A percentile compares a stretch with the other conserved stretches of the same genome.
Conservation (phyloP, 768 basidiomycete genomes). For the Sarcomyxa edulis region DNA sequence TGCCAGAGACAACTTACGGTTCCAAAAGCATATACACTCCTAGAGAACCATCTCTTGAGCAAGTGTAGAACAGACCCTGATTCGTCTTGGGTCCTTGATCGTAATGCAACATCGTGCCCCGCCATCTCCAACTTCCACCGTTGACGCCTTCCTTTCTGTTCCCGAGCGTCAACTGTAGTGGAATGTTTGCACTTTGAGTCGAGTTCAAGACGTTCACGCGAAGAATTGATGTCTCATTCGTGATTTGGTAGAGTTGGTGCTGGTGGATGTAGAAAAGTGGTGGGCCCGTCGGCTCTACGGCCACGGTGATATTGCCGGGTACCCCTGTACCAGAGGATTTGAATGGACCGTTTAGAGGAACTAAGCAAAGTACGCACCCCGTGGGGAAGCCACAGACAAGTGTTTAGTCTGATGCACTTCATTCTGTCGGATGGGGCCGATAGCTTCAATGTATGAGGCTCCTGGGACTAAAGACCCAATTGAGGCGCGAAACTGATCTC, state of each 20-base stretch:
- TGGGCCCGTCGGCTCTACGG: constrained; percentile 26
- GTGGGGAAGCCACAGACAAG: constrained; percentile 19
- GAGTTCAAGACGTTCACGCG: constrained; percentile 51
- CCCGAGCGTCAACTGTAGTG: constrained; percentile 43
- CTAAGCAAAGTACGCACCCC: constrained; percentile 19
- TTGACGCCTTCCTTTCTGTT: constrained; percentile 30
- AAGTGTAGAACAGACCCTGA: constrained; percentile 40
- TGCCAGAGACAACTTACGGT: constrained; percentile 30
- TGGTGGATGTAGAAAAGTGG: constrained; percentile 51
- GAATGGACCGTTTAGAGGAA: neutral
- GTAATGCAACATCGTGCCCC: constrained; percentile 50
- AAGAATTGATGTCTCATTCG: constrained; percentile 51
- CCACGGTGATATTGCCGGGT: constrained; percentile 44
- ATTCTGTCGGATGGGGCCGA: constrained; percentile 18
- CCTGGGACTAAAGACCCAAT: constrained; percentile 38
- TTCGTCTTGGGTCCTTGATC: constrained; percentile 36
- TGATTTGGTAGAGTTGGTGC: constrained; percentile 45
- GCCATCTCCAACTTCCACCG: constrained; percentile 49
- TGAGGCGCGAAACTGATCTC: constrained; percentile 25
- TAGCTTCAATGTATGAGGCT: constrained; percentile 33
- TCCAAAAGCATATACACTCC: constrained; percentile 47
- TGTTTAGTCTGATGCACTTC: constrained; percentile 23
- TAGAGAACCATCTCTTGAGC: constrained; percentile 25
- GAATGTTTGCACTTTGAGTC: constrained; percentile 34
- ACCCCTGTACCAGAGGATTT: constrained; percentile 24